phyloP scores from a whole-genome alignment of 2,329 filamentous ascomycete genomes.

The Bipolaris gigantea region DNA sequence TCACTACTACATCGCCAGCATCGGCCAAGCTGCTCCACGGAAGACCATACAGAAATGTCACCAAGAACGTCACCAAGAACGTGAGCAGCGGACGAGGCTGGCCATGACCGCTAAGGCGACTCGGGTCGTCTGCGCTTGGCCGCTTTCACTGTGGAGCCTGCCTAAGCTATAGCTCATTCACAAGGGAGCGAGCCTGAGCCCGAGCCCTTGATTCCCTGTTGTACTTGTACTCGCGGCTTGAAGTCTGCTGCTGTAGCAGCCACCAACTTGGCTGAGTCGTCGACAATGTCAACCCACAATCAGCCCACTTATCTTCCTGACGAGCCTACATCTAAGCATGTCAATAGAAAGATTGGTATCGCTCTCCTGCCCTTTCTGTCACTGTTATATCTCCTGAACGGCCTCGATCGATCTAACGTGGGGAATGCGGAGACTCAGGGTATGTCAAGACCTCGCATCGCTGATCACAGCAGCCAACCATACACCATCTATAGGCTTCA shows the following conservation, averaged over 20 bases:
- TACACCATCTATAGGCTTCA: slow-evolving; percentile 19
- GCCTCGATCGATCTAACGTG: slow-evolving; percentile 29
- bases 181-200: neutral
- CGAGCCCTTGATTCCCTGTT: neutral
- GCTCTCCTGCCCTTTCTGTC: slow-evolving; percentile 26
- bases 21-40: slow-evolving; percentile 2
- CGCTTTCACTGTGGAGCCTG: neutral
- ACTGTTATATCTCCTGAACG: slow-evolving; percentile 28
- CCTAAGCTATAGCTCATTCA: neutral
- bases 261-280: neutral
- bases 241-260: neutral
- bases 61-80: neutral
- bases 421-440: slow-evolving; percentile 34
- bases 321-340: slow-evolving; percentile 4
- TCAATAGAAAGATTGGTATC: slow-evolving; percentile 27
- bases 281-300: neutral
- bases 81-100: neutral
- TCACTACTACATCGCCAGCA: slow-evolving; percentile 2
- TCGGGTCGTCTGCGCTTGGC: neutral
- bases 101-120: slow-evolving; percentile 1
- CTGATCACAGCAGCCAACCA: slow-evolving; percentile 1
- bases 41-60: neutral
- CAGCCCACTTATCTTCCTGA: neutral
- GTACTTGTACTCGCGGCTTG: neutral
- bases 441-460: slow-evolving; percentile 3